Evolutionary conservation across 768 basidiomycete genomes (phyloP), one percentile per base, ranked within the genome.

Genomic region (Tephrocybe sp.): DNA sequence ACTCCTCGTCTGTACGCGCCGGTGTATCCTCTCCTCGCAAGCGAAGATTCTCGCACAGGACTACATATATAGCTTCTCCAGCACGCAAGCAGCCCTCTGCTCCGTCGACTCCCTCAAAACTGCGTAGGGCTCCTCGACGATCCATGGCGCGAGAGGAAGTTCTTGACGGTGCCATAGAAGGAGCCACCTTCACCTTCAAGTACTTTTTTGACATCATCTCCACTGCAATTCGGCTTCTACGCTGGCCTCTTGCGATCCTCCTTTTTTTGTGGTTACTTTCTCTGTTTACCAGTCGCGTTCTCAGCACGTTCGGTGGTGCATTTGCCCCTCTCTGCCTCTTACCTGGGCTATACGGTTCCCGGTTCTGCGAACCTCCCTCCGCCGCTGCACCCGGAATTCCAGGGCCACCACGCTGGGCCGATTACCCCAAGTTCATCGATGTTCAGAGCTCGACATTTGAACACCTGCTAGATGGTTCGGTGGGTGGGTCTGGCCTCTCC

Each of bases 381-480:
- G 23, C 48, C 3, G 40, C 41, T 6, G 26, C 33, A 14, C 52
- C 49, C 39, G 59, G 26, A 25, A 25, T 18, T 8, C 1, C 18
- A 53, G 49, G 44, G 49, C 58, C 17, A 36, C 72, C 77, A 1
- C 60, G 66, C 47, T 77, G 76, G 73, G 80, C 84, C 0, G 81
- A 89, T 63, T 90, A 83, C 64, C 80, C 83, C 1, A 69, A 68
- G 37, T 73, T 91, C 14, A 68, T 83, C 28, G 73, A 84, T 12
- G 72, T 83, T 3, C 85, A 90, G 54, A 78, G 76, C 51, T 70
- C 77, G 37, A 78, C 78, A 1, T 83, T 90, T 50, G 85, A 83
- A 47, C 73, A 86, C 56, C 66, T 90, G 15, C 63, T 86, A 21
- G 81, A 80, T 42, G 80, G 83, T 40, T 73, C 83, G 0, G 73